phyloP scores from a whole-genome alignment of 2,329 filamentous ascomycete genomes.

The Venturia aucupariae region DNA sequence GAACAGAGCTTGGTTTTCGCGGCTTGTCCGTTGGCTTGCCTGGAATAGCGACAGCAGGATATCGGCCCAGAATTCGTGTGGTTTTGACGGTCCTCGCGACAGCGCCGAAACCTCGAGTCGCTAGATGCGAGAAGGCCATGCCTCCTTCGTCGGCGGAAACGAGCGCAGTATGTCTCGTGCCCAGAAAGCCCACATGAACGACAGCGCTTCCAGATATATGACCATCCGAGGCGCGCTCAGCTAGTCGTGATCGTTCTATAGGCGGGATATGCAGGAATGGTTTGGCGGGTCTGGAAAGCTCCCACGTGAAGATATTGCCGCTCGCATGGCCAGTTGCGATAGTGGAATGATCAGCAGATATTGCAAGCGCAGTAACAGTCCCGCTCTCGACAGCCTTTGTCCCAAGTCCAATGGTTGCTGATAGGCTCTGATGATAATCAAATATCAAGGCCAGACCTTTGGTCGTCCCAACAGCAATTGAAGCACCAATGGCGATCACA shows the following conservation, averaged over 20 bases:
- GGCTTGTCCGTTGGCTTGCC: conserved; percentile 52
- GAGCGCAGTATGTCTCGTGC: conserved; percentile 84
- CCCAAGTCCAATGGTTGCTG: conserved; percentile 85
- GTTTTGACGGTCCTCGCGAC: conserved; percentile 81
- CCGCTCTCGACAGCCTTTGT: conserved; percentile 93
- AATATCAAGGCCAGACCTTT: conserved; percentile 94
- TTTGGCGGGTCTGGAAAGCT: conserved; percentile 68
- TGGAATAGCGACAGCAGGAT: conserved; percentile 55
- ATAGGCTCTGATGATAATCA: conserved; percentile 93
- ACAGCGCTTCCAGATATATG: conserved; percentile 71
- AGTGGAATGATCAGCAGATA: conserved; percentile 89
- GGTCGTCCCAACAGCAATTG: conserved; percentile 83
- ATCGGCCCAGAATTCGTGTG: conserved; percentile 81
- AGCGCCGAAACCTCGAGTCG: conserved; percentile 79
- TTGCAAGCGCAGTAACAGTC: conserved; percentile 72
- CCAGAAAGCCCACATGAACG: conserved; percentile 88
- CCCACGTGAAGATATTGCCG: conserved; percentile 95
- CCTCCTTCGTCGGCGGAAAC: conserved; percentile 91
- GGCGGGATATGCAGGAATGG: conserved; percentile 85
- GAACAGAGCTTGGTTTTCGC: conserved; percentile 85
- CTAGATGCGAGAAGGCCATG: conserved; percentile 97
- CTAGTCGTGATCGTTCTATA: conserved; percentile 54
- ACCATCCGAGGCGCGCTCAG: conserved; percentile 64
- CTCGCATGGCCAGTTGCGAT: conserved; percentile 83
- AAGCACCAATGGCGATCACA: conserved; percentile 77